These are phyloP conservation scores for Sungouiella thailandica DNA, from an alignment of 805 yeast genomes.

Conservation along the genomic window DNA sequence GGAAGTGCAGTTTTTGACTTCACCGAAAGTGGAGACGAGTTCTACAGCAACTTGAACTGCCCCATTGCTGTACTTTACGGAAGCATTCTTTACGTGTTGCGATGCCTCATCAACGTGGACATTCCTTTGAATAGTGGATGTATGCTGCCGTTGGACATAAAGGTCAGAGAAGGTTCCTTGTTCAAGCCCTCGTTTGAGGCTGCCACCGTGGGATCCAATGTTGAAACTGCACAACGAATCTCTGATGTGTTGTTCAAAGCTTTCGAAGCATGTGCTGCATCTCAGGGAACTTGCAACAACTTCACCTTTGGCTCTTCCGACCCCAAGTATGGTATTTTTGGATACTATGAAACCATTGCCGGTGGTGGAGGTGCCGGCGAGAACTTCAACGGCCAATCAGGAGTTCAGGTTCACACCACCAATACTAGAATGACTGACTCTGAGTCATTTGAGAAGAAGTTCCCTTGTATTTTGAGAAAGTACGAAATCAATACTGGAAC, in stretches of 20 bases:
- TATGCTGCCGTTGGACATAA: slow-evolving; percentile 64
- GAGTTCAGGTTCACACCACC: slow-evolving; percentile 93
- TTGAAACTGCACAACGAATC: slow-evolving; percentile 85
- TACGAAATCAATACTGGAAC: slow-evolving; percentile 67
- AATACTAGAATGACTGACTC: slow-evolving; percentile 91
- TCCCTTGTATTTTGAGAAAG: slow-evolving; percentile 74
- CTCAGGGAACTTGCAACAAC: slow-evolving; percentile 93
- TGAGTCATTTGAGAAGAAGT: slow-evolving; percentile 82
- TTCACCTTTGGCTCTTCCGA: slow-evolving; percentile 84
- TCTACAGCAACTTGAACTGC: slow-evolving; percentile 84
- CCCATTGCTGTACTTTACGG: slow-evolving; percentile 84
- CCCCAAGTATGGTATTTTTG: slow-evolving; percentile 45
- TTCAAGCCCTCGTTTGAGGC: slow-evolving; percentile 75
- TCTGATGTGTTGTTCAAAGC: slow-evolving; percentile 85
- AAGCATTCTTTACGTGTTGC: slow-evolving; percentile 77
- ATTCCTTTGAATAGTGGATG: slow-evolving; percentile 94
- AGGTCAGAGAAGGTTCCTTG: slow-evolving; percentile 29
- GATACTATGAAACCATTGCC: slow-evolving; percentile 91
- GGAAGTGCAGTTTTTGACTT: slow-evolving; percentile 75
- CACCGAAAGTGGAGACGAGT: slow-evolving; percentile 74
- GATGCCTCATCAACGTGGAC: slow-evolving; percentile 77
- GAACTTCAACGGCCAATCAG: slow-evolving; percentile 80
- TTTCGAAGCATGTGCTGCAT: slow-evolving; percentile 83
- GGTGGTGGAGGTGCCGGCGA: slow-evolving; percentile 95
- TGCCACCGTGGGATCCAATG: slow-evolving; percentile 88